Evolutionary conservation across 768 basidiomycete species (phyloP).

Genomic region (Xerocomellus dryophilus): DNA sequence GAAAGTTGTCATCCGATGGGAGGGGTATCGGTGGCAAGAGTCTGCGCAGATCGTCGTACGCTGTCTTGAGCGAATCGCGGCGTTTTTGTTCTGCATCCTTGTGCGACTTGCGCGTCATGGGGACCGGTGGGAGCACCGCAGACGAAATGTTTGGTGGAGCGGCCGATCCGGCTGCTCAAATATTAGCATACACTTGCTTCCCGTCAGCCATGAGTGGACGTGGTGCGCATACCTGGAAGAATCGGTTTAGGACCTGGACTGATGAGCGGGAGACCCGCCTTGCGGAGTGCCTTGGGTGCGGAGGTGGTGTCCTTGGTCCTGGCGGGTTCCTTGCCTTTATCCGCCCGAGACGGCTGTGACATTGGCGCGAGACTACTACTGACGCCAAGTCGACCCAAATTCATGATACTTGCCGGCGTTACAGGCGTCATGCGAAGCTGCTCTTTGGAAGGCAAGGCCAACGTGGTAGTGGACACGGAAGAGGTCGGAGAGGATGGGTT

Average conservation of each 20-base stretch:
- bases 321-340: constrained; percentile 30
- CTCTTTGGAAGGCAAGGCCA: constrained; percentile 13
- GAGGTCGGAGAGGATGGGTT: constrained; percentile 17
- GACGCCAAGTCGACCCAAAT: constrained; percentile 64
- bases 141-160: constrained; percentile 26
- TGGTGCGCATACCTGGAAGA: constrained; percentile 54
- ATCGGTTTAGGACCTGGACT: constrained; percentile 68
- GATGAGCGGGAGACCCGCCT: constrained; percentile 32
- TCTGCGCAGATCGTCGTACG: constrained; percentile 79
- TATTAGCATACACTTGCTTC: constrained; percentile 1
- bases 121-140: constrained; percentile 35
- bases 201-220: not conserved
- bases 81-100: constrained; percentile 98
- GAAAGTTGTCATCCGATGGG: constrained; percentile 67
- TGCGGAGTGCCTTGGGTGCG: constrained; percentile 26
- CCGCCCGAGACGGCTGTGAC: constrained; percentile 15
- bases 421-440: constrained; percentile 60
- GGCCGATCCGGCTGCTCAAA: constrained; percentile 34
- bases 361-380: constrained; percentile 42
- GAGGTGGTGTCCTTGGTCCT: constrained; percentile 29
- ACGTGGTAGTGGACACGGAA: not conserved
- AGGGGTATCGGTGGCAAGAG: constrained; percentile 88
- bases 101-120: constrained; percentile 75
- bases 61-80: constrained; percentile 92
- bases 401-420: constrained; percentile 92